Base-by-base conservation (phyloP, 495 filamentous ascomycete genomes). In the Mytilinidion resinicola region DNA sequence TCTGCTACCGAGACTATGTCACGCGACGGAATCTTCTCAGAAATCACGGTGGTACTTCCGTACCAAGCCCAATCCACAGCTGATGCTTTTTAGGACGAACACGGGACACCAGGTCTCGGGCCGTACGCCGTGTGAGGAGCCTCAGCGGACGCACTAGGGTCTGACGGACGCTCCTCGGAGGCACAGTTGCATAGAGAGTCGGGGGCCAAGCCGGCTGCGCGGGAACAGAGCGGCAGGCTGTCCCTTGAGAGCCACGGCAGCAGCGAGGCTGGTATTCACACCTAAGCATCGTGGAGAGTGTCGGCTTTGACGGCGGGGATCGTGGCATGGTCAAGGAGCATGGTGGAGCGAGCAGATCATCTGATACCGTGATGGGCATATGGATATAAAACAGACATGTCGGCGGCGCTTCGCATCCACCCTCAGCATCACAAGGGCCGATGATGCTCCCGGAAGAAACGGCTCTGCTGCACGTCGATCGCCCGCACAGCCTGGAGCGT, bases 131-230 rank as follows among this genome's bases (percentile, higher is more conserved):
- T 49, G 4, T 12, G 9, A 33, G 25, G 25, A 30, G 15, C 15
- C 4, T 49, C 17, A 49, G 17, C 46, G 46, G 20, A 49, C 17
- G 46, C 2, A 42, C 39, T 12, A 30, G 17, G 21, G 33, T 49
- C 33, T 49, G n/a, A 20, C 46, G 46, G 46, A 25, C 46, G 19
- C 33, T 49, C 46, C 14, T 49, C 46, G 46, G 46, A 20, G 15
- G 21, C 21, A 30, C 46, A 49, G 46, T 19, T 14, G 19, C 46
- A 25, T 25, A 30, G 14, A 19, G 25, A 14, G 21, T 30, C 46
- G 46, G 46, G 19, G 46, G 46, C 46, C 46, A 19, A 49, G 39
- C 19, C 46, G 46, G 46, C 46, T 49, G 21, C 46, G 19, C 46
- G 46, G 12, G 39, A 42, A 42, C 39, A 14, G 17, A 14, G 17